These are phyloP conservation scores for Babesia bigemina DNA, from an alignment of 169 alveolate genomes.

Conservation along the genomic window DNA sequence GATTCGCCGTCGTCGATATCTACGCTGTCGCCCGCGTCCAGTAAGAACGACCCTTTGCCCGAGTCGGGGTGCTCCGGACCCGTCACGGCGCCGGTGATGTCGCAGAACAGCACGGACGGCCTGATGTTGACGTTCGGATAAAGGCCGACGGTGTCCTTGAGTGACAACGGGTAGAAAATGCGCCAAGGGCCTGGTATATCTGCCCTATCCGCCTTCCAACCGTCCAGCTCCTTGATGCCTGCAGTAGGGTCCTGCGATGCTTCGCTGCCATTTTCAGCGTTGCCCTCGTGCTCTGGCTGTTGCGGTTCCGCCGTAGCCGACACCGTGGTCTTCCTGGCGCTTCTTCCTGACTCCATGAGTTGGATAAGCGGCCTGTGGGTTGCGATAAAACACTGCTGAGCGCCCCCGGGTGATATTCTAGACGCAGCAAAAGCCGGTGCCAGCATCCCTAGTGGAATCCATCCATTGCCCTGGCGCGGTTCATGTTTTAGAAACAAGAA, in stretches of 20 bases:
- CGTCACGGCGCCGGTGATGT: conserved; percentile 45
- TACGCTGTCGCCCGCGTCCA: conserved; percentile 35
- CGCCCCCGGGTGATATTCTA: background rate
- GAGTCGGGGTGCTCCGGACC: conserved; percentile 44
- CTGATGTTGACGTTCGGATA: conserved; percentile 33
- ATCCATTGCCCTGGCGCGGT: background rate
- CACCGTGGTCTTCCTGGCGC: background rate
- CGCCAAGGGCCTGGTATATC: conserved; percentile 62
- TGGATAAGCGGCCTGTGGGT: background rate
- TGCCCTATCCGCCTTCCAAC: conserved; percentile 55
- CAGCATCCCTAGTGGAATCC: too few species aligned
- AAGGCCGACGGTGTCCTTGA: conserved; percentile 28
- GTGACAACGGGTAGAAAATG: conserved; percentile 32
- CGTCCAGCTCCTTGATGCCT: conserved; percentile 10
- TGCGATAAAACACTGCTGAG: conserved; percentile 24
- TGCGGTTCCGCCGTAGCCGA: background rate
- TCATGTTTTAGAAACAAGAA: background rate
- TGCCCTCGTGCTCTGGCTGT: background rate
- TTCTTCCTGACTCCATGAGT: background rate
- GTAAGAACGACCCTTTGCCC: conserved; percentile 43
- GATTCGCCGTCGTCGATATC: conserved; percentile 33
- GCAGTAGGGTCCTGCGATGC: conserved; percentile 4
- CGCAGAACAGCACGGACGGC: conserved; percentile 51
- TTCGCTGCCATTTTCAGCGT: background rate
- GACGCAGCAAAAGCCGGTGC: background rate